A percentile compares a stretch with the other conserved stretches of the same genome.
These are phyloP conservation scores for Heimioporus sp. DNA, from an alignment of 768 basidiomycete species.

Conservation along the genomic window DNA sequence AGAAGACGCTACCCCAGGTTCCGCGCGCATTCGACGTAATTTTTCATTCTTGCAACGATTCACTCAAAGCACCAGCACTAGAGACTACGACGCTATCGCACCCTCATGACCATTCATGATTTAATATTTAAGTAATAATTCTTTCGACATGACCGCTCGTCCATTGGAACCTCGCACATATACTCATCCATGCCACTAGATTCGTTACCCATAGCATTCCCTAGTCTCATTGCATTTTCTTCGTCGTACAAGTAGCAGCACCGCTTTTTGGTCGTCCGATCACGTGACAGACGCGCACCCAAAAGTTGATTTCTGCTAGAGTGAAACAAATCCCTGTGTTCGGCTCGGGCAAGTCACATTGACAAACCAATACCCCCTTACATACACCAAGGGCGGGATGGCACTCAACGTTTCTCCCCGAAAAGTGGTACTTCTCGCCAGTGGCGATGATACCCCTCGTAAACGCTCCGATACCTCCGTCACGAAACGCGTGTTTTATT, in stretches of 20 bases:
- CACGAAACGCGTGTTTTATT: constrained; percentile 84
- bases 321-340: neutral
- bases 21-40: constrained; percentile 30
- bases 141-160: neutral
- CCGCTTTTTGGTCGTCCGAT: constrained; percentile 5
- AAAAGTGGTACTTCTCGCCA: constrained; percentile 71
- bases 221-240: constrained; percentile 14
- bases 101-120: constrained; percentile 9
- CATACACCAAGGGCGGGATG: constrained; percentile 39
- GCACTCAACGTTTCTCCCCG: constrained; percentile 68
- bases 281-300: constrained; percentile 25
- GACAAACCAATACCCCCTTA: neutral
- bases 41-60: constrained; percentile 36
- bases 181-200: constrained; percentile 16
- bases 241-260: neutral
- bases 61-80: constrained; percentile 16
- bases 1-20: constrained; percentile 13
- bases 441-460: constrained; percentile 57
- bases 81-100: constrained; percentile 8
- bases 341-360: neutral
- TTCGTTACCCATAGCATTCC: constrained; percentile 1
- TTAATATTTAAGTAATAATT: neutral
- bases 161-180: constrained; percentile 12
- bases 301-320: neutral
- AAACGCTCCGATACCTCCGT: constrained; percentile 38